Conservation (phyloP, 2,329 filamentous ascomycete species). For the Fusarium pseudocircinatum region DNA sequence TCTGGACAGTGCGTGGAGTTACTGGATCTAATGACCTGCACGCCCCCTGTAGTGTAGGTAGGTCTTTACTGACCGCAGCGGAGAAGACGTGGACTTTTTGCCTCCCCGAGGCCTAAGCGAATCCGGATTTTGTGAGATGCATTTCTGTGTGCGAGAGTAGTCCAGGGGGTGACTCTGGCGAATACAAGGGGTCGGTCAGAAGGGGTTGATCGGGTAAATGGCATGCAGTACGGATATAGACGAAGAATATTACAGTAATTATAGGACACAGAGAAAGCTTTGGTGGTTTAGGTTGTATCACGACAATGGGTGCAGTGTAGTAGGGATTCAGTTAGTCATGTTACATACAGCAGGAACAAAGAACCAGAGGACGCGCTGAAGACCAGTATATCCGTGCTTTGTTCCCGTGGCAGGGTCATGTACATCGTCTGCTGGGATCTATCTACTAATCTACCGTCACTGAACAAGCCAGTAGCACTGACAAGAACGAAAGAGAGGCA, state of each 20-base stretch:
- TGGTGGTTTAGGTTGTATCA: neutral
- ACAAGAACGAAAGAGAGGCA: conserved; percentile 23
- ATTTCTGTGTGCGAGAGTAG: conserved; percentile 6
- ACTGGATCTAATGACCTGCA: conserved; percentile 18
- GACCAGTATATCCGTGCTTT: conserved; percentile 1
- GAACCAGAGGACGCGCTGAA: neutral
- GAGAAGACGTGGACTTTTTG: conserved; percentile 17
- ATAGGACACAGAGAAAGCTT: neutral
- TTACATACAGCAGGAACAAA: neutral
- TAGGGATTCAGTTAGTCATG: neutral
- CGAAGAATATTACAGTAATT: neutral
- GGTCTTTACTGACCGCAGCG: conserved; percentile 1
- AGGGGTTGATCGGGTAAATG: neutral
- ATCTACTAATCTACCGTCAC: neutral
- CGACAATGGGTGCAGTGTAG: neutral
- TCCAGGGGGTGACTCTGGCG: conserved; percentile 7
- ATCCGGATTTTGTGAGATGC: conserved; percentile 11
- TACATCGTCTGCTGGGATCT: neutral
- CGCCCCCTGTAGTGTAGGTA: conserved; percentile 1
- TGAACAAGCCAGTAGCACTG: neutral
- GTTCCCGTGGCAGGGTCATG: neutral
- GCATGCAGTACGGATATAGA: neutral
- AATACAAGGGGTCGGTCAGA: neutral
- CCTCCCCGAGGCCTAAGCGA: neutral
- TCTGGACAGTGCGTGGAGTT: conserved; percentile 19